Evolutionary conservation across 345 rosid species (phyloP), one percentile per base, ranked within the genome.

Genomic region (Noccaea bulbosa): DNA sequence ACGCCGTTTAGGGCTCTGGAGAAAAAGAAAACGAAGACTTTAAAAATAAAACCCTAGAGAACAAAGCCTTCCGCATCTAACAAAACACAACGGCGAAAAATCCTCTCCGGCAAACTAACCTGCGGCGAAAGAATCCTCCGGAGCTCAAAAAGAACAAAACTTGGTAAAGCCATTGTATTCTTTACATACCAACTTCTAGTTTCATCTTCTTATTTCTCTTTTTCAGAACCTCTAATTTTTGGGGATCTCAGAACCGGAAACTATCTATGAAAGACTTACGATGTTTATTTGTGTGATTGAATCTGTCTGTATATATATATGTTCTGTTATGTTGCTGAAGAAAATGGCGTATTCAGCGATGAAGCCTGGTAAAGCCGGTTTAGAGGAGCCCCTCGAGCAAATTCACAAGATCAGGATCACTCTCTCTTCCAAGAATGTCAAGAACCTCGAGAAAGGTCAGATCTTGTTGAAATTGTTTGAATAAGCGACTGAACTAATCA

Each of bases 371-470:
- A 88, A 88, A 67, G 76, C 87, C 2, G 95, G 91, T 32, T 75
- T 86, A 53, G 96, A 86, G 63, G 96, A 87, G 8, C 22, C 88
- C 0, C 80, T 81, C 20, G 92, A 81, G 77, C 86, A 83, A 75
- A 80, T 85, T 69, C 92, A 89, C 60, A 86, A 85, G 83, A 89
- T 89, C 71, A 81, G 92, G 22, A 88, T 88, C 83, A 87, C 92
- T 24, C 90, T 88, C 6, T 86, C 89, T 59, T 88, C 95, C 11
- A 88, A 85, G 71, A 83, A 82, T 57, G 95, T 88, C 11, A 87
- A 87, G 71, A 89, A 89, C 57, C 83, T 89, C 2, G 92, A 89
- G 73, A 89, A 89, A 77, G 96, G 90, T 86, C 16, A 46, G 1
- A 16, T 40, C 14, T 65, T 62, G 11, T 45, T 11, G 7, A 4